phyloP scores from a whole-genome alignment of 495 filamentous ascomycete genomes.

The Penicillium atrosanguineum region DNA sequence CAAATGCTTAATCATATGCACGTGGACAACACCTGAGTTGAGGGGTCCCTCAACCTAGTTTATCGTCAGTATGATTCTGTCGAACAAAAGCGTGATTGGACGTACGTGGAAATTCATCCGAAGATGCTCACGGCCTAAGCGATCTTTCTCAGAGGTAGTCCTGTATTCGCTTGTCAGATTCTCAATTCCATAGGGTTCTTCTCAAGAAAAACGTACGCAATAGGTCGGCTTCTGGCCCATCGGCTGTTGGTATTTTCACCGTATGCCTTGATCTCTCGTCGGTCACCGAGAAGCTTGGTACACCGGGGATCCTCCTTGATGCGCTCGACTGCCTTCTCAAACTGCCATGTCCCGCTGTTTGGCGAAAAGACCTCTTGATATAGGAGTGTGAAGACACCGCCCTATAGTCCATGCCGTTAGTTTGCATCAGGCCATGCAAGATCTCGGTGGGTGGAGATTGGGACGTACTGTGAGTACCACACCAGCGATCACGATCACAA shows the following conservation, averaged over 20 bases:
- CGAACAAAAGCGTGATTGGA: background rate
- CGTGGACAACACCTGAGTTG: conserved; percentile 66
- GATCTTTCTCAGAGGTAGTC: conserved; percentile 65
- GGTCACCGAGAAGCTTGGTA: conserved; percentile 69
- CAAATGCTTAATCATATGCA: conserved; percentile 71
- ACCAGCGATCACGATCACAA: conserved; percentile 72
- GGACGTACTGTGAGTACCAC: conserved; percentile 61
- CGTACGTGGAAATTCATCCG: conserved; percentile 83
- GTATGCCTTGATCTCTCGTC: conserved; percentile 73
- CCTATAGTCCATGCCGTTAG: conserved; percentile 40
- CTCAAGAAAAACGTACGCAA: conserved; percentile 63
- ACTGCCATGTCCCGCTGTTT: conserved; percentile 81
- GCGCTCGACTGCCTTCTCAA: conserved; percentile 80
- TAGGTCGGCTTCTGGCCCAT: conserved; percentile 81
- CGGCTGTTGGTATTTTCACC: conserved; percentile 80
- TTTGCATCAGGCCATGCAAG: background rate
- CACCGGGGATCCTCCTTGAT: conserved; percentile 71
- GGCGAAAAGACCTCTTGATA: conserved; percentile 85
- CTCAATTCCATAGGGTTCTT: background rate
- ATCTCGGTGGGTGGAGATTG: background rate
- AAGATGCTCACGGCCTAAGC: conserved; percentile 75
- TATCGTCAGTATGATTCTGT: conserved; percentile 5
- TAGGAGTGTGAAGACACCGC: conserved; percentile 71
- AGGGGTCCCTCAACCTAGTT: conserved; percentile 76
- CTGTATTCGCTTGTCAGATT: conserved; percentile 31